Evolutionary conservation across 768 basidiomycete species (phyloP), one percentile per base, ranked within the genome.

Genomic region (Butyriboletus loyo): DNA sequence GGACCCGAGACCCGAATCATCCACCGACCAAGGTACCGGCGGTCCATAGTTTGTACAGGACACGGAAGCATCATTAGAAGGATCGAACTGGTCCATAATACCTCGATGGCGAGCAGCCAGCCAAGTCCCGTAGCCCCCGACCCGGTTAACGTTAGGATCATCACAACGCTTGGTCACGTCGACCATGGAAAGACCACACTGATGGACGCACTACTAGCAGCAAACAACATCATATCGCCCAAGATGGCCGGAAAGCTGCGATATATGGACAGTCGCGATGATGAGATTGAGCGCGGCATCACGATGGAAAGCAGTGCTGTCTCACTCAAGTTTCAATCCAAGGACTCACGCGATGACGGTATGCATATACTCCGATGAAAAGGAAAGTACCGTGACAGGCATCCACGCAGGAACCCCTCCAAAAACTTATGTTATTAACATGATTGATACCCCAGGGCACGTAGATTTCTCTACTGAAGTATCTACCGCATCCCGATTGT

Each of bases 281-380:
- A 98, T 62, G 97, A 99, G 65, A 95, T 98, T 63, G 87, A 98
- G 71, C 77, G 97, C 45, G 97, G 97, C 3, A 99, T 99, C 55
- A 98, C 97, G 0, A 98, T 99, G 97, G 95, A 99, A 72, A 92
- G 91, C 58, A 94, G 91, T 67, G 95, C 97, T 0, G 88, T 98
- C 7, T 93, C 90, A 5, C 74, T 98, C 49, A 81, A 84, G 56
- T 99, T 97, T 64, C 87, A 89, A 56, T 89, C 92, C 50, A 78
- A 84, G 72, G 84, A 85, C n/a, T n/a, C n/a, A 34, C 75, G 74
- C 46, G 69, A 78, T 34, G 85, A 79, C 71, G 85, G 91, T 89
- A 67, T 55, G 81, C 71, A 47, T 25, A n/a, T 34, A 35, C 40
- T 39, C 37, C 48, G 49, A 45, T 38, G 21, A 46, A 48, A 14